Evolutionary conservation across 1,139 yeast species (phyloP).

Genomic region (Candida sp.): DNA sequence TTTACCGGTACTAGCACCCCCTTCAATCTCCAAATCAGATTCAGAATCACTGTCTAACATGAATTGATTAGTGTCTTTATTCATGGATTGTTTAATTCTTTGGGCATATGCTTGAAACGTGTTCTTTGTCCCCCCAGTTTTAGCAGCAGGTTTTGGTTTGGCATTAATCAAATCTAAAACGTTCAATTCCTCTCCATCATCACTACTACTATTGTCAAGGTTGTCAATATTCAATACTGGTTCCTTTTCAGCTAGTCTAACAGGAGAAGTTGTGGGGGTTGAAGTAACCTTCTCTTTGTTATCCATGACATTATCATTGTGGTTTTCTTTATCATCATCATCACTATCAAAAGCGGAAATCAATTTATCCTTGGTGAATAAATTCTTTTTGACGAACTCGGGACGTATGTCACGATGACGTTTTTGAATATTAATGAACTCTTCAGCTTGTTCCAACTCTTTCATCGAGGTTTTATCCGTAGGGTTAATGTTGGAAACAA

Average conservation of each 20-base stretch:
- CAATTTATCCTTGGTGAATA: constrained; percentile 30
- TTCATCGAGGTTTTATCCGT: constrained; percentile 12
- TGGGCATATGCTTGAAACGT: constrained; percentile 39
- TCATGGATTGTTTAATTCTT: constrained; percentile 18
- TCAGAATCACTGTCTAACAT: constrained; percentile 18
- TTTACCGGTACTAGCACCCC: constrained; percentile 3
- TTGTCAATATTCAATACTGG: constrained; percentile 6
- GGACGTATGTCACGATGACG: constrained; percentile 32
- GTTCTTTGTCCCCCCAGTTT: constrained; percentile 11
- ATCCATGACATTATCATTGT: constrained; percentile 2
- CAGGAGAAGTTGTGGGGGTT: constrained; percentile 9
- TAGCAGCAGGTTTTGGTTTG: constrained; percentile 4
- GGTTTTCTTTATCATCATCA: constrained; percentile 15
- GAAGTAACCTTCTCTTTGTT: constrained; percentile 3
- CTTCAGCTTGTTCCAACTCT: constrained; percentile 31
- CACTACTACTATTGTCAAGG: constrained; percentile 1
- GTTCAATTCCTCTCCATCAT: constrained; percentile 14
- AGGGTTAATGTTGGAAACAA: constrained; percentile 12
- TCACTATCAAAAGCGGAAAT: constrained; percentile 32
- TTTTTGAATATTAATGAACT: constrained; percentile 35
- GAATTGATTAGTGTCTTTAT: constrained; percentile 9
- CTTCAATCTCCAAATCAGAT: constrained; percentile 10
- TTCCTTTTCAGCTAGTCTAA: constrained; percentile 5
- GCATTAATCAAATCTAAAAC: constrained; percentile 13
- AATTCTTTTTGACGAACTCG: constrained; percentile 23